Evolutionary conservation across 495 filamentous ascomycete species (phyloP).

Genomic region (Lindgomyces ingoldianus): DNA sequence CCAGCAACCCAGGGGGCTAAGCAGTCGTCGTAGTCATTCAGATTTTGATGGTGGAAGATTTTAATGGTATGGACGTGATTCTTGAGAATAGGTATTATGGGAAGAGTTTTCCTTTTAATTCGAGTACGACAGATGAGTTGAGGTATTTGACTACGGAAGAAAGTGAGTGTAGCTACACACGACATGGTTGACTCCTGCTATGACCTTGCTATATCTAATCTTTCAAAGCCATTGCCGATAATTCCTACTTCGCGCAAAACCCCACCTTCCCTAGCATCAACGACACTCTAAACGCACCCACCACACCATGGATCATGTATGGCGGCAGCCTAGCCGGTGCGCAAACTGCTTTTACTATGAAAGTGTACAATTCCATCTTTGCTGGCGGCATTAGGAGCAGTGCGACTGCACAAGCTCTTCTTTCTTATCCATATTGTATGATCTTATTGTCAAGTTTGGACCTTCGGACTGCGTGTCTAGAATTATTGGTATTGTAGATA

Average conservation of each 20-base stretch:
- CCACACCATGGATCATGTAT: conserved; percentile 66
- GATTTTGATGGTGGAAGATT: conserved; percentile 58
- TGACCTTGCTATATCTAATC: not conserved
- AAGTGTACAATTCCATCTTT: conserved; percentile 66
- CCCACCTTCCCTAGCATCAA: conserved; percentile 64
- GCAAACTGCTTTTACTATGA: conserved; percentile 68
- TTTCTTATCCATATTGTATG: conserved; percentile 70
- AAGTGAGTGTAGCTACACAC: conserved; percentile 19
- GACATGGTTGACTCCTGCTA: not conserved
- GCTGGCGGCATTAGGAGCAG: conserved; percentile 69
- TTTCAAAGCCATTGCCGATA: conserved; percentile 60
- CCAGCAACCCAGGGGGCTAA: not conserved
- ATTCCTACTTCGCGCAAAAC: conserved; percentile 68
- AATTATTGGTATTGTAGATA: conserved; percentile 63
- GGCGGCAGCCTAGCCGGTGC: conserved; percentile 73
- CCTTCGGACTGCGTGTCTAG: conserved; percentile 57
- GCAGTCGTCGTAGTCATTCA: conserved; percentile 48
- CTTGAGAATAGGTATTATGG: conserved; percentile 55
- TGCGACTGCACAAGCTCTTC: conserved; percentile 67
- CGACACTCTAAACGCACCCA: conserved; percentile 55
- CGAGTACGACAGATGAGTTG: conserved; percentile 55
- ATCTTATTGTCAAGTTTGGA: conserved; percentile 62
- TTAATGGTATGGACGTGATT: conserved; percentile 69
- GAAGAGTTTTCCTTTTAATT: conserved; percentile 25
- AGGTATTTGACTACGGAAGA: conserved; percentile 76